Conservation (phyloP, 1,139 yeast genomes). For the Kurtzmaniella quercitrusa region DNA sequence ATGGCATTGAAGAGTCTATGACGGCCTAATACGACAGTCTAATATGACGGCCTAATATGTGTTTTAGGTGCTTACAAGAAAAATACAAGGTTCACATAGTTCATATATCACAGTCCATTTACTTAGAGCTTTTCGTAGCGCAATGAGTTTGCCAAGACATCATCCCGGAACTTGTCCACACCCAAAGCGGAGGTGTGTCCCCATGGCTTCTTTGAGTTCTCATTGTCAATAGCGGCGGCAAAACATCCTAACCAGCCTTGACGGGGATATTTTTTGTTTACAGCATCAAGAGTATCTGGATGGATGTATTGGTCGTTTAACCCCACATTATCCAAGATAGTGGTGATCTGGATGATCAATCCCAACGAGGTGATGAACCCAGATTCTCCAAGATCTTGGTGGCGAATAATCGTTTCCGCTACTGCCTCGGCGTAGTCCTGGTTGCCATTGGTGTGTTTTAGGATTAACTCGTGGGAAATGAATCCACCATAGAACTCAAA, state of each 20-base stretch:
- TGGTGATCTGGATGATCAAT: conserved; percentile 30
- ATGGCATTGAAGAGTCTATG: no score
- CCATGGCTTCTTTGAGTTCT: conserved; percentile 30
- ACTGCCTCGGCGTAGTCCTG: conserved; percentile 35
- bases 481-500: conserved; percentile 38
- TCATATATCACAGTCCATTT: not conserved
- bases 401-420: conserved; percentile 35
- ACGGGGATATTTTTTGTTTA: conserved; percentile 24
- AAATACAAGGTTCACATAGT: no score
- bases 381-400: conserved; percentile 32
- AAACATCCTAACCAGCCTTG: conserved; percentile 33
- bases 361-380: conserved; percentile 37
- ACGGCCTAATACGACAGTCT: no score
- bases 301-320: conserved; percentile 27
- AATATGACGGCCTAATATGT: no score
- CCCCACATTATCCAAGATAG: conserved; percentile 38
- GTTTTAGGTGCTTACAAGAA: no score
- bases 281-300: conserved; percentile 24
- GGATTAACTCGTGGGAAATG: conserved; percentile 25
- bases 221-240: conserved; percentile 32
- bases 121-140: conserved; percentile 14
- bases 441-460: conserved; percentile 19
- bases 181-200: conserved; percentile 37
- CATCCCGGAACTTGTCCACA: conserved; percentile 24
- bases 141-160: conserved; percentile 25